Evolutionary conservation across 768 basidiomycete genomes (phyloP), one percentile per base, ranked within the genome.

Genomic region (Panus rudis): DNA sequence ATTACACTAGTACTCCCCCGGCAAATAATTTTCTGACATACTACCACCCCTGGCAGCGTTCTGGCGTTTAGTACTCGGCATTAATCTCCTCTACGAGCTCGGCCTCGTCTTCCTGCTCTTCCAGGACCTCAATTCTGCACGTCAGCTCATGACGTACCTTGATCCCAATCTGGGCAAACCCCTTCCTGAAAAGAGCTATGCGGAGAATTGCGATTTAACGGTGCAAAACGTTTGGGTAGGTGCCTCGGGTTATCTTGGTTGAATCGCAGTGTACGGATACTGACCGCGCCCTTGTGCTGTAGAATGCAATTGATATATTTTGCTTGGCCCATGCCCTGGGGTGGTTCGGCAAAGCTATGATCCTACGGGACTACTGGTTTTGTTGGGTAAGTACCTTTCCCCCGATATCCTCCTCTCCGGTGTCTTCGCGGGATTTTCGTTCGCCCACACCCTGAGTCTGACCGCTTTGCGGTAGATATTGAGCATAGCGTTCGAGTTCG

Each of bases 301-400:
- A 90, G 84, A 75, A 83, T 55, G 84, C 89, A 4, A 60, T 92
- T 23, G 89, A 92, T 57, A 81, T 91, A 42, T 92, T 92, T 59
- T 91, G 88, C 55, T 52, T 92, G 14, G 89, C 89, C 22, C 89
- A 92, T 59, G 66, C 87, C 28, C 59, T 92, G 37, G 89, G 89
- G 4, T 92, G 89, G 89, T 92, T 89, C 59, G 88, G 89, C 32
- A 92, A 92, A 62, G 89, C 90, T 3, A 75, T 92, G 72, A 83
- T 92, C 52, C 62, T 92, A 56, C 78, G 90, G 19, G 90, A 92
- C 56, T 92, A 92, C 56, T 92, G 89, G 89, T 92, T 91, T 57
- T 92, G 90, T 56, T 92, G 90, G 88, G 88, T 89, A 55, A 46
- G 68, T 62, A 27, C 45, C 30, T 32, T 41, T 37, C 48, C 35